Evolutionary conservation across 257 asterid genomes (phyloP), one percentile per base, ranked within the genome.

Genomic region (Petunia secreta): DNA sequence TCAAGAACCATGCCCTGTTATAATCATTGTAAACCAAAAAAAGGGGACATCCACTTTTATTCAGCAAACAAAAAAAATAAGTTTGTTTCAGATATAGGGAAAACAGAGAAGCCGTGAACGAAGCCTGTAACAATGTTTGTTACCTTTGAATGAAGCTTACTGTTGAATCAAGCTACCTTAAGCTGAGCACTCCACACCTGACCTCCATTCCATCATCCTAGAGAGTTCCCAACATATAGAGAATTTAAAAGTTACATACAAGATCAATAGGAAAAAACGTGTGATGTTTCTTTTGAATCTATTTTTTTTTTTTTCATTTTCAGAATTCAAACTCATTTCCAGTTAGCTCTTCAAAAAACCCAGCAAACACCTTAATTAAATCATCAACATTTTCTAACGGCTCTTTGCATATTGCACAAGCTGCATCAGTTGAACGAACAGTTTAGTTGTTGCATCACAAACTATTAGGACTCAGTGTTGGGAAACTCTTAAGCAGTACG

Each of bases 161-260:
- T 81, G 52, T 93, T 5, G 75, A 62, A 3, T 95, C 98, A 7
- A 89, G 94, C 25, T 92, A 97, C 85, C 98, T 82, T 55, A 91
- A 84, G 41, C 87, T 94, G 48, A 94, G 88, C 5, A 87, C 98
- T 5, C 98, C 99, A 46, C 91, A 96, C 81, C 98, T 80, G 52
- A 94, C 96, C 40, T 96, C 99, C 4, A 92, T 77, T 11, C 98
- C 99, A 8, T 94, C 97, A 2, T 86, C 98, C 99, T 93, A 81
- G 6, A 3, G 4, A n/a, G 10, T 48, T 34, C 11, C 52, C 53
- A 76, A 10, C 3, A 34, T 5, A 1, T 34, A 25, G 25, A 1
- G 1, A 16, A 48, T 5, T 25, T 10, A 2, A 11, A 3, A 5
- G 2, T 34, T 43, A 71, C 34, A 1, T 48, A 95, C 98, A 80